Base-by-base conservation (phyloP, 2,329 filamentous ascomycete species). In the Zarea fungicola region DNA sequence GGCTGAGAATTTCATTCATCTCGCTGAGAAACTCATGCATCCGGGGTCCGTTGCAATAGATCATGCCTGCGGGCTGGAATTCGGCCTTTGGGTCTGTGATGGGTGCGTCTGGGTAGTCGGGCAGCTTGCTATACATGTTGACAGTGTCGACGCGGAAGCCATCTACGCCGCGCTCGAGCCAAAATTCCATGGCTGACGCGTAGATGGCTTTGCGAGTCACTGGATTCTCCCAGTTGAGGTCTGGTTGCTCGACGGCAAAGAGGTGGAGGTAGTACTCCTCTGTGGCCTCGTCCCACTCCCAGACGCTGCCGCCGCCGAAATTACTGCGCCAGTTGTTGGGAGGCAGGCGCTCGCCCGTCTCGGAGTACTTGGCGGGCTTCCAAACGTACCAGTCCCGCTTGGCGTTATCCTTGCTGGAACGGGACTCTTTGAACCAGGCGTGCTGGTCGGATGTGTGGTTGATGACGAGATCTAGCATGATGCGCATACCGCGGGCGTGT, bases 161-260 rank as follows among this genome's bases (percentile, higher is more conserved):
- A 40, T 85, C 80, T 0, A 87, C 82, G 3, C 87, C 87, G 26
- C 80, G 78, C 42, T 87, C 71, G 1, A 93, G 76, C 89, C 89
- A 93, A 62, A 91, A 93, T 25, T 78, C 76, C 78, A 91, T 86
- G 5, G 85, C 76, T 14, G 78, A 76, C 28, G 84, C 74, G 62
- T 89, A 86, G 6, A 91, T 81, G 2, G 86, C 87, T 39, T 78
- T 69, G 14, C 87, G 77, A 0, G 85, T 79, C 9, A 77, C 79
- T 0, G 74, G 73, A 50, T 84, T 86, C 60, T 91, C 85, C 87
- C 87, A 93, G 66, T 93, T 93, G n/a, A 93, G 73, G 57, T 93
- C 89, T 0, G 89, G 88, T 62, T 92, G 88, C 55, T 87, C 81
- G 5, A 77, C 77, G 6, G 84, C 81, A 63, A 89, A 95, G 10